Evolutionary conservation across 768 basidiomycete species (phyloP), one percentile per base, ranked within the genome.

Genomic region (Mycena maculata): DNA sequence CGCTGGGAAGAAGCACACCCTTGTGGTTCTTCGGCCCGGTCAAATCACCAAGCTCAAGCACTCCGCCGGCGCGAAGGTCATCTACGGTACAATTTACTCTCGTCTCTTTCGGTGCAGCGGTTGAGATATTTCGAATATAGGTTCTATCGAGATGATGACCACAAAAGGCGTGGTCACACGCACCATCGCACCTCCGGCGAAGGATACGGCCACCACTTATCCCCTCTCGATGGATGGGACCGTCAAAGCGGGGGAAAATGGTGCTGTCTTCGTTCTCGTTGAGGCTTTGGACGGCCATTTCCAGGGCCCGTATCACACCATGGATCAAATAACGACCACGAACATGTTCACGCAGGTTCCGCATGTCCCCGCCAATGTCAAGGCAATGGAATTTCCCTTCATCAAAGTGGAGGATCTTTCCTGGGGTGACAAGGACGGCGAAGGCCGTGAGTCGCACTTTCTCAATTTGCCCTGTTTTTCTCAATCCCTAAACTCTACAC

Each of bases 311-410:
- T 77, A 49, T 65, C 28, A 20, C 31, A 41, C 70, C 30, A 77
- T 75, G 75, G 41, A 54, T 36, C 58, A 77, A 48, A 62, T 77
- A 6, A 54, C 63, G 31, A 56, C 68, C 16, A 22, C 44, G 9
- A 69, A 69, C 39, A 41, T 59, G 30, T 62, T 76, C 58, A 68
- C 68, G 12, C 42, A 59, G 30, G 33, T 33, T 8, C 11, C 31
- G 6, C 52, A 53, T 16, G 59, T 70, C 33, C 57, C 73, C 10
- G 61, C 39, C 13, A 68, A 73, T 27, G 69, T 75, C 15, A 67
- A 58, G n/a, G 41, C 54, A 11, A 67, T 76, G 63, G 47, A 61
- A 10, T 76, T 77, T 64, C 72, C 74, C 13, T 77, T 68, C 54
- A 56, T 73, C 28, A 71, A 73, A 23, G 74, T 74, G 22, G 69